Conservation (phyloP, 2,329 filamentous ascomycete species). For the Cladosporium sp. region DNA sequence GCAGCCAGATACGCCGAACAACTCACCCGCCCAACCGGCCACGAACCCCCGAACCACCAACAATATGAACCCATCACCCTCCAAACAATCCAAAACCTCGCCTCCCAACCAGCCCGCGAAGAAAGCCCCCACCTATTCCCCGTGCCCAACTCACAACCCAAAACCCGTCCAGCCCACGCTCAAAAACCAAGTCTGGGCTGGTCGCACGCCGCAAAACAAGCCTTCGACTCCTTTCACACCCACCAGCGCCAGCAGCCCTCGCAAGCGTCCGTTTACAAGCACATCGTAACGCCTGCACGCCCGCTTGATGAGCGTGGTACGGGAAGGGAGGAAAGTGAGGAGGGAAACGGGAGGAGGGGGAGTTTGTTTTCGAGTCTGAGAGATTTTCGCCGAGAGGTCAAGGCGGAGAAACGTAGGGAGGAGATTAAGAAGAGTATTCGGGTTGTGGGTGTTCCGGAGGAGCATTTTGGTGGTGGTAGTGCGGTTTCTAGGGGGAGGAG, state of each 20-base stretch:
- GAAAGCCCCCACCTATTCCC: conserved; percentile 2
- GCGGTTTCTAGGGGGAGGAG: background rate
- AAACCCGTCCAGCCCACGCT: conserved; percentile 10
- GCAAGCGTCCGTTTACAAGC: conserved; percentile 8
- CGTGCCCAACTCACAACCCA: background rate
- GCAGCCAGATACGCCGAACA: conserved; percentile 20
- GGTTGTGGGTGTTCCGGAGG: conserved; percentile 18
- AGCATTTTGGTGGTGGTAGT: background rate
- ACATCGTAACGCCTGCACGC: conserved; percentile 17
- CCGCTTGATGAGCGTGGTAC: conserved; percentile 19
- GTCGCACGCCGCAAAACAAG: conserved; percentile 20
- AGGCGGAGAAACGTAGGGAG: conserved; percentile 27
- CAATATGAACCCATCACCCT: conserved; percentile 2
- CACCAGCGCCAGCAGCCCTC: background rate
- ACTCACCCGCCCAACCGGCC: conserved; percentile 13
- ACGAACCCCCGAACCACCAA: conserved; percentile 3
- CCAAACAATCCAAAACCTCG: conserved; percentile 13
- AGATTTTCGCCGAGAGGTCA: conserved; percentile 16
- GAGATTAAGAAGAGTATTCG: conserved; percentile 31
- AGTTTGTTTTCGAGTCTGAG: conserved; percentile 5
- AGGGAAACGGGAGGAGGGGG: background rate
- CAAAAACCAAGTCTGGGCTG: conserved; percentile 20
- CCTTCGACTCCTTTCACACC: conserved; percentile 16
- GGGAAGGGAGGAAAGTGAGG: conserved; percentile 4
- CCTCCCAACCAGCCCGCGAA: conserved; percentile 9